These are phyloP conservation scores for Solanum sejunctum DNA, from an alignment of 257 asterid species.

Conservation along the genomic window DNA sequence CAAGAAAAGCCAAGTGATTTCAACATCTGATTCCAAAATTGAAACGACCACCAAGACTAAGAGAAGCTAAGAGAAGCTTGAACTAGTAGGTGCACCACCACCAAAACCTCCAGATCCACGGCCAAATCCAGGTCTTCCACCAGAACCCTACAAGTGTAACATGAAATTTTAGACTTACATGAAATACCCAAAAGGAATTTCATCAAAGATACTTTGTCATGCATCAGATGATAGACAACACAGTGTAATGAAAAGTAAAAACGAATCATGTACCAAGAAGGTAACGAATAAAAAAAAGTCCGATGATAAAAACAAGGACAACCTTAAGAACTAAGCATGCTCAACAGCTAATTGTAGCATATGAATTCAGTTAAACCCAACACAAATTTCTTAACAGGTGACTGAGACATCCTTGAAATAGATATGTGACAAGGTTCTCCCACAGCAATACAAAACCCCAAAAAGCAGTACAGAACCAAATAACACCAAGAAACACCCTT, in stretches of 20 bases:
- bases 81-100: slow-evolving; percentile 29
- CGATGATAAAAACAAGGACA: neutral
- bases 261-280: neutral
- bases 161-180: neutral
- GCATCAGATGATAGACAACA: neutral
- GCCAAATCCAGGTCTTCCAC: slow-evolving; percentile 24
- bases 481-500: neutral
- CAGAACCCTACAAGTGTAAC: neutral
- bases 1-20: neutral
- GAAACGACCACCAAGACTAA: neutral
- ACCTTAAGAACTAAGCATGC: neutral
- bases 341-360: neutral
- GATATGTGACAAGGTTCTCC: neutral
- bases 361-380: neutral
- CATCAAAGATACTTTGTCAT: neutral
- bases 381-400: neutral
- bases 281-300: neutral
- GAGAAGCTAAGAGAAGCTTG: slow-evolving; percentile 16
- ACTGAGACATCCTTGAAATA: neutral
- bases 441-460: neutral
- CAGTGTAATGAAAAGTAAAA: neutral
- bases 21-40: neutral
- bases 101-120: slow-evolving; percentile 29
- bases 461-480: neutral
- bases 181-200: neutral